These are phyloP conservation scores for Ottelia alismoides DNA, from an alignment of 106 monocot genomes.

Conservation along the genomic window DNA sequence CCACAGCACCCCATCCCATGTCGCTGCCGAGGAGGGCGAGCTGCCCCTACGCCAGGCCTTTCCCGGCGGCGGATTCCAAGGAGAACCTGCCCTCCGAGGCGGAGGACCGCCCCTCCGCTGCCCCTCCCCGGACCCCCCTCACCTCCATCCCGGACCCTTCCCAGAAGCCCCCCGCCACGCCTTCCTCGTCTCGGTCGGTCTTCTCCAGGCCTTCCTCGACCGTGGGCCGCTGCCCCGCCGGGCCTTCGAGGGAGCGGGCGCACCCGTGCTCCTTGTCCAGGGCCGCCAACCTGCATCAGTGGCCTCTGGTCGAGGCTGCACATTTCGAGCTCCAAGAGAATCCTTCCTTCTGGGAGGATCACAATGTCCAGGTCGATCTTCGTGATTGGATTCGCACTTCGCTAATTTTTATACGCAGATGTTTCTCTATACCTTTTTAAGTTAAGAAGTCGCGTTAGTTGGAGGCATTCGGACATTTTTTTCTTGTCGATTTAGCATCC, in stretches of 20 bases:
- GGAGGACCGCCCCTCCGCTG: slow-evolving; percentile 1
- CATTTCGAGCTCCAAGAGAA: slow-evolving; percentile 59
- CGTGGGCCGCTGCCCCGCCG: slow-evolving; percentile 18
- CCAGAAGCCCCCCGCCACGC: slow-evolving; percentile 11
- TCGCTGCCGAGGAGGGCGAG: too few species aligned
- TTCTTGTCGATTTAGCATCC: too few species aligned
- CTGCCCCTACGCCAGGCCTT: too few species aligned
- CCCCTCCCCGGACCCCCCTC: slow-evolving; percentile 23
- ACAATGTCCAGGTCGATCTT: slow-evolving; percentile 51
- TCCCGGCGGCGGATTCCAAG: too few species aligned
- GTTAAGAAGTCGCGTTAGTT: too few species aligned
- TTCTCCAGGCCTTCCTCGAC: slow-evolving; percentile 2
- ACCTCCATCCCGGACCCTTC: slow-evolving; percentile 39
- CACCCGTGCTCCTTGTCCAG: too few species aligned
- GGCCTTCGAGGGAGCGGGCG: slow-evolving; percentile 14
- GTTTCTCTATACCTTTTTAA: too few species aligned
- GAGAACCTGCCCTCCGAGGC: too few species aligned
- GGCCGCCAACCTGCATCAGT: slow-evolving; percentile 3
- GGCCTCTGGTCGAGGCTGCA: slow-evolving; percentile 18
- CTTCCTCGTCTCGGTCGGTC: not conserved
- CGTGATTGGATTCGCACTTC: too few species aligned
- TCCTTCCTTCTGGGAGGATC: slow-evolving; percentile 59
- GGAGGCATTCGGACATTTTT: too few species aligned
- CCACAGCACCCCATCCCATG: too few species aligned
- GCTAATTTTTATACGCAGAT: too few species aligned